phyloP scores from a whole-genome alignment of 805 yeast genomes.

The Saturnispora kantuleensis region DNA sequence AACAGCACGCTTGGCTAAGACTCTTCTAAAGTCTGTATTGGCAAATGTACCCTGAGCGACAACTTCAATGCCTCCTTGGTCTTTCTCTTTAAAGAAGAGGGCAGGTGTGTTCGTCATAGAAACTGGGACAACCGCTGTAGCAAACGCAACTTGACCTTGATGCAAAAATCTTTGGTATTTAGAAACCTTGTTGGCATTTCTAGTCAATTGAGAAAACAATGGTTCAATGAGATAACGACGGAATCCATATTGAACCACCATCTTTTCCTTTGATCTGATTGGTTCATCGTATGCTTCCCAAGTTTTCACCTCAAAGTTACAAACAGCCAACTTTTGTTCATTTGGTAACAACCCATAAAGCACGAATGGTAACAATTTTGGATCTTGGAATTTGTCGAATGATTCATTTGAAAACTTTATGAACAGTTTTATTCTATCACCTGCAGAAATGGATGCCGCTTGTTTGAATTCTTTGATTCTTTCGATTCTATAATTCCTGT shows the following conservation, averaged over 20 bases:
- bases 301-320: conserved; percentile 70
- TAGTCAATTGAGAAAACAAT: conserved; percentile 67
- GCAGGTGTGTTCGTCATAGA: conserved; percentile 80
- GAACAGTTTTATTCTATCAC: conserved; percentile 51
- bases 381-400: conserved; percentile 34
- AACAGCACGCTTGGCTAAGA: conserved; percentile 78
- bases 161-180: conserved; percentile 79
- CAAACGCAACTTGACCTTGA: conserved; percentile 62
- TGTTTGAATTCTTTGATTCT: conserved; percentile 48
- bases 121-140: conserved; percentile 83
- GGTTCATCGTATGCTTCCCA: conserved; percentile 90
- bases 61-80: conserved; percentile 36
- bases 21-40: conserved; percentile 75
- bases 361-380: conserved; percentile 41
- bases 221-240: conserved; percentile 81
- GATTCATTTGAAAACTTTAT: conserved; percentile 47
- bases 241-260: conserved; percentile 88
- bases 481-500: conserved; percentile 63
- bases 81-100: conserved; percentile 58
- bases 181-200: conserved; percentile 75
- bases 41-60: conserved; percentile 87
- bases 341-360: conserved; percentile 70
- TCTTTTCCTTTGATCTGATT: conserved; percentile 67
- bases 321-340: conserved; percentile 78
- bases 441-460: conserved; percentile 45